These are phyloP conservation scores for Neoarthrinium moseri DNA, from an alignment of 2,329 filamentous ascomycete species.

Conservation along the genomic window DNA sequence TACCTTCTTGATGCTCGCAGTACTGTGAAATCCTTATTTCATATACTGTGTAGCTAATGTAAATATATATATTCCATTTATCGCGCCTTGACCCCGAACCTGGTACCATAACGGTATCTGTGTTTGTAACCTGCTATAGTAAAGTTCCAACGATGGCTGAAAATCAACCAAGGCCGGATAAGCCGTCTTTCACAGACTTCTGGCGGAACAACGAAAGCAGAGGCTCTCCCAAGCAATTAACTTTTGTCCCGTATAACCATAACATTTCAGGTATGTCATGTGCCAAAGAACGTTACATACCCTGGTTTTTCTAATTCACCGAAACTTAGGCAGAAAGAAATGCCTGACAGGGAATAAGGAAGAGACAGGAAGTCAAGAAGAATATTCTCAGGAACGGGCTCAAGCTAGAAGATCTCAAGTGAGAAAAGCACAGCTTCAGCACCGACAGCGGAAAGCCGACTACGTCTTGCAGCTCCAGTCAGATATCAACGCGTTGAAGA, in stretches of 20 bases:
- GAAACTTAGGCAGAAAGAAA: not conserved
- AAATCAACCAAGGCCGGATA: not conserved
- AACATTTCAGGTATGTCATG: not conserved
- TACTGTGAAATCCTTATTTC: too few relatives aligned
- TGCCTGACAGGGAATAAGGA: not conserved
- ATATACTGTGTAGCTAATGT: too few relatives aligned
- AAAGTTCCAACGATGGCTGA: too few relatives aligned
- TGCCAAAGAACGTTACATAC: too few relatives aligned
- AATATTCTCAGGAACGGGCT: not conserved
- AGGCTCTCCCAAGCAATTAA: not conserved
- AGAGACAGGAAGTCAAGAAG: not conserved
- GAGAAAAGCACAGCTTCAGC: not conserved
- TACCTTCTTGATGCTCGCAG: too few relatives aligned
- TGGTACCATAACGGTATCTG: too few relatives aligned
- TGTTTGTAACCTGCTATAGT: too few relatives aligned
- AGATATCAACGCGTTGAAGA: not conserved
- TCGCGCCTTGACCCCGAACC: too few relatives aligned
- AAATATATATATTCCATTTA: too few relatives aligned
- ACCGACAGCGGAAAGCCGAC: not conserved
- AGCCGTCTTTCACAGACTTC: not conserved
- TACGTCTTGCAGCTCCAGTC: not conserved
- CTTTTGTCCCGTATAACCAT: not conserved
- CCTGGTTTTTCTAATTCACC: not conserved
- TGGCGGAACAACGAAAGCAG: not conserved
- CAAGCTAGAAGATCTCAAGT: not conserved